Percentiles rank a stretch among this genome's conserved stretches.
These are phyloP conservation scores for Russula compacta DNA, from an alignment of 768 basidiomycete genomes.

Conservation along the genomic window DNA sequence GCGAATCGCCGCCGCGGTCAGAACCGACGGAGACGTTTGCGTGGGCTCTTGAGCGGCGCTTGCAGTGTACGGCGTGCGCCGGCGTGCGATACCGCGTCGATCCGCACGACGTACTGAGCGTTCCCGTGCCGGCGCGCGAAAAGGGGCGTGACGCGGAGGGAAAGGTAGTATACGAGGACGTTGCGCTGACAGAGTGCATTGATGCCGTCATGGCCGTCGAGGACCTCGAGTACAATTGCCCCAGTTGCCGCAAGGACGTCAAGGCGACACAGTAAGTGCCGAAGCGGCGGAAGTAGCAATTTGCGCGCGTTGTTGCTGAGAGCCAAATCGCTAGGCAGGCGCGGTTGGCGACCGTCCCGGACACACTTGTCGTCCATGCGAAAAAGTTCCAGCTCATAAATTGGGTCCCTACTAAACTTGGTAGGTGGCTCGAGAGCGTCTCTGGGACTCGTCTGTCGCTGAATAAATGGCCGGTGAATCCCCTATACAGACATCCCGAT, in stretches of 20 bases:
- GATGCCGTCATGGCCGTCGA: conserved; percentile 50
- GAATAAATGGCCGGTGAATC: neutral
- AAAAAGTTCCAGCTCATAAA: conserved; percentile 93
- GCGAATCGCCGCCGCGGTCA: conserved; percentile 19
- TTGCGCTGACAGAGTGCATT: conserved; percentile 53
- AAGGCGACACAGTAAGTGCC: conserved; percentile 58
- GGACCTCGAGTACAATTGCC: conserved; percentile 73
- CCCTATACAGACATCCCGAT: conserved; percentile 69
- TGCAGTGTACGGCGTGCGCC: conserved; percentile 73
- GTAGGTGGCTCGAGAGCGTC: conserved; percentile 32
- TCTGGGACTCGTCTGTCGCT: neutral
- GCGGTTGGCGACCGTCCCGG: conserved; percentile 79
- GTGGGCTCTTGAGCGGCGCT: conserved; percentile 78
- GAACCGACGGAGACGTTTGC: conserved; percentile 73
- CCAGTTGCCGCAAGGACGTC: conserved; percentile 59
- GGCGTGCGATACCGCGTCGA: conserved; percentile 81
- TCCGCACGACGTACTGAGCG: conserved; percentile 62
- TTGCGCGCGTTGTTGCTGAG: neutral
- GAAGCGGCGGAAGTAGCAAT: neutral
- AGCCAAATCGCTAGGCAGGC: conserved; percentile 42
- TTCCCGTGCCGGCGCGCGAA: conserved; percentile 66
- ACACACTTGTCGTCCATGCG: conserved; percentile 80
- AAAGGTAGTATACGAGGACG: conserved; percentile 54
- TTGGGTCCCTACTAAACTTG: conserved; percentile 94
- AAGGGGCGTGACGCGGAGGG: conserved; percentile 47